phyloP scores from a whole-genome alignment of 768 basidiomycete species.

The Tricholomella constricta region DNA sequence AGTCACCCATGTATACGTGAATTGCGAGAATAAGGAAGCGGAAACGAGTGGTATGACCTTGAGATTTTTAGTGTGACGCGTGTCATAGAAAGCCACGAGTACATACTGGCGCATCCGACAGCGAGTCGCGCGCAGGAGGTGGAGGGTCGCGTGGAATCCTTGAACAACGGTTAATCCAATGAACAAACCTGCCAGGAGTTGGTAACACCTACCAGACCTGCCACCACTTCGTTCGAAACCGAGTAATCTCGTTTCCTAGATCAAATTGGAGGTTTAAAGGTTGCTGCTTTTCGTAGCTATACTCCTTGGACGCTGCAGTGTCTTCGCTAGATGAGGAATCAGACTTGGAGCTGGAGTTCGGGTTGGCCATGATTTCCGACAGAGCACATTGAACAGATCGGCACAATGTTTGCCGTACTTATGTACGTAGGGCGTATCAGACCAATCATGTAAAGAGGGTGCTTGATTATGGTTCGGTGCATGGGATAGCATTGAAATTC shows the following conservation, averaged over 20 bases:
- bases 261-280: constrained; percentile 37
- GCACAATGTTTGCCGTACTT: neutral
- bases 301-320: neutral
- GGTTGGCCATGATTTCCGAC: neutral
- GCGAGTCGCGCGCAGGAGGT: constrained; percentile 51
- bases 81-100: neutral
- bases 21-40: constrained; percentile 57
- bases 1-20: constrained; percentile 70
- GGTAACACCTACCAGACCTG: constrained; percentile 48
- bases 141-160: constrained; percentile 66
- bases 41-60: constrained; percentile 58
- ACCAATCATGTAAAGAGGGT: neutral
- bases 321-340: constrained; percentile 10
- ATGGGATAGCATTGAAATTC: neutral
- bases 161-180: neutral
- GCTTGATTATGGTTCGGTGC: neutral
- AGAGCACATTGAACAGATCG: neutral
- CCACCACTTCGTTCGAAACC: constrained; percentile 52
- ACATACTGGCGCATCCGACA: constrained; percentile 56
- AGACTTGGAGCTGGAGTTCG: constrained; percentile 3
- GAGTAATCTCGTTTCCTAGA: constrained; percentile 38
- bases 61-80: neutral
- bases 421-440: neutral
- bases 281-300: constrained; percentile 9
- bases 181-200: neutral